phyloP scores from a whole-genome alignment of 148 eudicot genomes.

The Polygonum aviculare region DNA sequence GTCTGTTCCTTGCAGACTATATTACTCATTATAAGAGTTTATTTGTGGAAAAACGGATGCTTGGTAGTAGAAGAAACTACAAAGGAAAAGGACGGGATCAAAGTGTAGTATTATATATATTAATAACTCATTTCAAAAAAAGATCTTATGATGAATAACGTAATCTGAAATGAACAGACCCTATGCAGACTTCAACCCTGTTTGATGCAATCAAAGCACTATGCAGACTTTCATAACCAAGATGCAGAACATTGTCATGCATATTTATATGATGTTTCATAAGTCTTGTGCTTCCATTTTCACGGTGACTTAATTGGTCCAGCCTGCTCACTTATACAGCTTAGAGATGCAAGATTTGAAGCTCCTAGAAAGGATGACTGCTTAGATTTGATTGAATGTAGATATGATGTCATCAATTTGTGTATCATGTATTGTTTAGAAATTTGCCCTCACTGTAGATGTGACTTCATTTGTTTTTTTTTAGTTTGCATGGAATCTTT shows the following conservation, averaged over 20 bases:
- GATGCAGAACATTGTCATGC: neutral
- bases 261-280: neutral
- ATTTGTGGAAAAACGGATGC: too few relatives aligned
- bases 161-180: too few relatives aligned
- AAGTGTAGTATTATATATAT: too few relatives aligned
- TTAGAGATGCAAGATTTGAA: neutral
- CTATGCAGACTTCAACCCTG: too few relatives aligned
- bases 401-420: neutral
- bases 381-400: neutral
- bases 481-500: neutral
- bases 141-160: too few relatives aligned
- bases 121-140: too few relatives aligned
- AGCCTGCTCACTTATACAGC: neutral
- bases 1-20: too few relatives aligned
- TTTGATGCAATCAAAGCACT: neutral
- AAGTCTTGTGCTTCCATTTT: neutral
- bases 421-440: neutral
- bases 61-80: too few relatives aligned
- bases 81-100: too few relatives aligned
- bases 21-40: too few relatives aligned
- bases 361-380: neutral
- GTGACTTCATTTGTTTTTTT: neutral
- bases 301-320: neutral
- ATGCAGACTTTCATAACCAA: neutral
- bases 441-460: neutral